phyloP scores from a whole-genome alignment of 129 eudicot species.

The Lactuca sativa region DNA sequence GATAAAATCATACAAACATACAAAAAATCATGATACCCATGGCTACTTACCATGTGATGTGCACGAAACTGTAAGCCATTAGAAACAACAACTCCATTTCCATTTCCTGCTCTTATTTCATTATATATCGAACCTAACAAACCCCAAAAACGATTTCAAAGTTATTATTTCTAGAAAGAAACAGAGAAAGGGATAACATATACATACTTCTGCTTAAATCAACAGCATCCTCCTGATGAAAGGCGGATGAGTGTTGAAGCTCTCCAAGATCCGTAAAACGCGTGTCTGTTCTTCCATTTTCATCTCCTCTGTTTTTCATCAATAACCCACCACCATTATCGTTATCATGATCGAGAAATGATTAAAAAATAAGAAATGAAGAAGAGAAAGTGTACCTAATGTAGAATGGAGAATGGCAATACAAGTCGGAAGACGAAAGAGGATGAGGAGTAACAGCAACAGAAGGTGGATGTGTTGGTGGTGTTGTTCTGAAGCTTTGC shows the following conservation, averaged over 20 bases:
- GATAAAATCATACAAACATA: constrained; percentile 22
- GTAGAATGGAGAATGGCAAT: constrained; percentile 53
- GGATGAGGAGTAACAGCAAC: constrained; percentile 22
- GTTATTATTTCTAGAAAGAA: constrained; percentile 14
- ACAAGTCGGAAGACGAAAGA: constrained; percentile 38
- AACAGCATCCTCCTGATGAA: constrained; percentile 75
- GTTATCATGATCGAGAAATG: constrained; percentile 7
- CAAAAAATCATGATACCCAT: constrained; percentile 14
- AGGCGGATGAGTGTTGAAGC: constrained; percentile 52
- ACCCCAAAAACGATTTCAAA: constrained; percentile 11
- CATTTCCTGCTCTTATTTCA: constrained; percentile 57
- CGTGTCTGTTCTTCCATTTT: constrained; percentile 44
- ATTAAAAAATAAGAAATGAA: neutral
- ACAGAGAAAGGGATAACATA: constrained; percentile 26
- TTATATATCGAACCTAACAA: constrained; percentile 59
- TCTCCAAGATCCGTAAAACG: constrained; percentile 69
- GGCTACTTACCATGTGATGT: constrained; percentile 49
- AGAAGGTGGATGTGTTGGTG: constrained; percentile 20
- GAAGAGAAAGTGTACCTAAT: constrained; percentile 36
- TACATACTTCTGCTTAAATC: constrained; percentile 82
- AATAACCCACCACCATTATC: constrained; percentile 1
- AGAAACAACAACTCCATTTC: constrained; percentile 45
- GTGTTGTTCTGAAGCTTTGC: constrained; percentile 54
- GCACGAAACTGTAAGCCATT: constrained; percentile 56
- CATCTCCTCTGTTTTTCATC: constrained; percentile 40